These are phyloP conservation scores for Pseudovirgaria hyperparasitica DNA, from an alignment of 2,329 filamentous ascomycete species.

Conservation along the genomic window DNA sequence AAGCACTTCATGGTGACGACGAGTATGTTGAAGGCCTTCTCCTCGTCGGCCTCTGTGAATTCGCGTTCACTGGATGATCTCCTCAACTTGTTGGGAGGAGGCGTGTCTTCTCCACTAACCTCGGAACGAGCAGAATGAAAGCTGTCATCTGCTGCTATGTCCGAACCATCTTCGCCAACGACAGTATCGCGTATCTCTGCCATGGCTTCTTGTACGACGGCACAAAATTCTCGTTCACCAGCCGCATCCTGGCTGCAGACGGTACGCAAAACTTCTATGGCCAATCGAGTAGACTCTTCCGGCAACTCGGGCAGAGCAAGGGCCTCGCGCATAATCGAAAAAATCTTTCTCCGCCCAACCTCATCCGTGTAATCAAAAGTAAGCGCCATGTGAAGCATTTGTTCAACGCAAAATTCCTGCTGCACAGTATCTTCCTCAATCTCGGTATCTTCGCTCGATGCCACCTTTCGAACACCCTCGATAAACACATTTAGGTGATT, in stretches of 20 bases:
- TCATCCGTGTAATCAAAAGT: conserved; percentile 97
- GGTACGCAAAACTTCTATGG: conserved; percentile 66
- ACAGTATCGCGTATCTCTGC: conserved; percentile 96
- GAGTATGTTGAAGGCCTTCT: conserved; percentile 76
- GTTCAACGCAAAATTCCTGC: conserved; percentile 90
- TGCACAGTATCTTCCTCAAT: conserved; percentile 74
- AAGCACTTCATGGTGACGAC: conserved; percentile 98
- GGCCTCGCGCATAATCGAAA: conserved; percentile 72
- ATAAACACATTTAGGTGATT: conserved; percentile 61
- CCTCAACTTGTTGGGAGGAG: conserved; percentile 19
- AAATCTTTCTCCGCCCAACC: conserved; percentile 91
- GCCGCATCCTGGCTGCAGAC: conserved; percentile 65
- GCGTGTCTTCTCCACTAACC: conserved; percentile 53
- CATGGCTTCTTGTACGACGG: conserved; percentile 80
- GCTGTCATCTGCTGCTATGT: conserved; percentile 48
- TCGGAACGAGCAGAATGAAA: conserved; percentile 91
- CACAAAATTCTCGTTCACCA: conserved; percentile 73
- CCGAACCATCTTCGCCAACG: conserved; percentile 49
- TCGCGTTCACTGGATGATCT: conserved; percentile 20
- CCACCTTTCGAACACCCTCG: conserved; percentile 47
- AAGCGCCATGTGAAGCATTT: conserved; percentile 81
- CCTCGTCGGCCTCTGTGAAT: conserved; percentile 40
- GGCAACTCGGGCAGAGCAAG: conserved; percentile 78
- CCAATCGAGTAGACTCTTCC: conserved; percentile 83
- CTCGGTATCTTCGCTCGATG: conserved; percentile 40